A percentile compares a stretch with the other conserved stretches of the same genome.
phyloP scores from a whole-genome alignment of 352 stramenopile genomes.

The Phytophthora meadii region DNA sequence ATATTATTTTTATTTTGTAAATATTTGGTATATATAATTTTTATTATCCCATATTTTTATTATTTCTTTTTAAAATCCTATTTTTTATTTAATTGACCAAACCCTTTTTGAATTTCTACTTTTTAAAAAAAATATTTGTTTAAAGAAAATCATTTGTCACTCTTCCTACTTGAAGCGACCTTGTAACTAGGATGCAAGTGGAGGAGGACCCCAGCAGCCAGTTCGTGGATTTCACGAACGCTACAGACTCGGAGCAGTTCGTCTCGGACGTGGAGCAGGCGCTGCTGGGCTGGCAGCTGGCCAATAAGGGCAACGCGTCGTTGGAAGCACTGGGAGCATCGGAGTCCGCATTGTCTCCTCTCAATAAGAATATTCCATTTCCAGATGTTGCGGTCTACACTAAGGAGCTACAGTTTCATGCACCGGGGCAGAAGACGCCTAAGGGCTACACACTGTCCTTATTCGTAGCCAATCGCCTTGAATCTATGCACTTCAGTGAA shows the following conservation, averaged over 20 bases:
- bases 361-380: background rate
- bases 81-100: too few species aligned
- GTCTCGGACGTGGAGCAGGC: constrained; percentile 77
- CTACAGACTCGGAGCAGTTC: constrained; percentile 82
- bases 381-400: constrained; percentile 42
- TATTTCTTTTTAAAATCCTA: too few species aligned
- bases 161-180: constrained; percentile 23
- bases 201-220: constrained; percentile 87
- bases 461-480: constrained; percentile 34
- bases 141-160: background rate
- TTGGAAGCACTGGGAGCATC: constrained; percentile 37
- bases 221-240: constrained; percentile 90
- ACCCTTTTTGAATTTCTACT: too few species aligned
- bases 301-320: constrained; percentile 70
- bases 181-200: constrained; percentile 48
- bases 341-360: background rate
- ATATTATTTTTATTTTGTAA: too few species aligned
- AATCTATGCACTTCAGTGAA: background rate
- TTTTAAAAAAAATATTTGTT: too few species aligned
- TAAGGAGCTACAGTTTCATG: constrained; percentile 41
- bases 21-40: too few species aligned
- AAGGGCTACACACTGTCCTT: constrained; percentile 61
- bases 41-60: too few species aligned
- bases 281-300: constrained; percentile 72
- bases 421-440: constrained; percentile 14